A percentile compares a stretch with the other conserved stretches of the same genome.
phyloP scores from a whole-genome alignment of 2,329 filamentous ascomycete species.

The Colletotrichum sp. region DNA sequence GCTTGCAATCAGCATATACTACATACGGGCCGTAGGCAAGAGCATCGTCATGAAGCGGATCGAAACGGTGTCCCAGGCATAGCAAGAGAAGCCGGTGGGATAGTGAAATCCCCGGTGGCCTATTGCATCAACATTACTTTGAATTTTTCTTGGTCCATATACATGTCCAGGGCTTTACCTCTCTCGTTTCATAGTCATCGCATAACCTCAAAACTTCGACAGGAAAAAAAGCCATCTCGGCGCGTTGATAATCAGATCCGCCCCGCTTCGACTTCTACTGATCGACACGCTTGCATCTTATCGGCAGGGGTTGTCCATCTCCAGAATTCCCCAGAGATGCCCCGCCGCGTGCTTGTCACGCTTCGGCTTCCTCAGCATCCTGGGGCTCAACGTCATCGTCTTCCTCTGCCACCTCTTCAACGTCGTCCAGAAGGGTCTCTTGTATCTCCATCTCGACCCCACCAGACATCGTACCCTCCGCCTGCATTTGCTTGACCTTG shows the following conservation, averaged over 20 bases:
- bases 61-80: background rate
- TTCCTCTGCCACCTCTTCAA: constrained; percentile 24
- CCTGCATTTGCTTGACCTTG: constrained; percentile 54
- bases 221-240: background rate
- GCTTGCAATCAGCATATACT: background rate
- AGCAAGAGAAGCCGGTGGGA: background rate
- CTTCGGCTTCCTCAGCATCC: constrained; percentile 33
- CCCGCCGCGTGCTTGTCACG: constrained; percentile 21
- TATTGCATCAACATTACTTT: background rate
- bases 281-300: background rate
- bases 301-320: background rate
- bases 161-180: background rate
- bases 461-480: constrained; percentile 29
- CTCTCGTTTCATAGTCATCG: background rate
- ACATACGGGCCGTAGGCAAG: background rate
- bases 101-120: background rate
- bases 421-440: constrained; percentile 30
- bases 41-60: background rate
- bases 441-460: constrained; percentile 28
- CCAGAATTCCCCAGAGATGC: background rate
- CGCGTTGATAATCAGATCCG: background rate
- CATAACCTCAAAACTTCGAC: background rate
- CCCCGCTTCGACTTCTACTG: background rate
- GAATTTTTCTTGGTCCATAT: background rate
- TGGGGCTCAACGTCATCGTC: constrained; percentile 23